Conservation (phyloP, 1,139 yeast species). For the Diutina rugosa region DNA sequence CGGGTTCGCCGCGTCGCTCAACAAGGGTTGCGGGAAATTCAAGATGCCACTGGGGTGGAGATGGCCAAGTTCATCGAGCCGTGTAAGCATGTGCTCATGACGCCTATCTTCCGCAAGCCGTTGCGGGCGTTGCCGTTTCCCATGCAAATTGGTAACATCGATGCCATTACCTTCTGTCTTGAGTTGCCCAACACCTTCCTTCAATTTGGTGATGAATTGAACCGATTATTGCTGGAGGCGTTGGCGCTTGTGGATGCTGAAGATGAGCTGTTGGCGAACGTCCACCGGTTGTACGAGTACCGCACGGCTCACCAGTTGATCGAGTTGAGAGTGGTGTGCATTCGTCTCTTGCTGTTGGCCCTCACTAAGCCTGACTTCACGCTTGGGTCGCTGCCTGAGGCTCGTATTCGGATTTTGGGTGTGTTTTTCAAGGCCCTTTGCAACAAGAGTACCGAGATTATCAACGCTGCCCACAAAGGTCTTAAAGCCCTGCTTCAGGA, state of each 20-base stretch:
- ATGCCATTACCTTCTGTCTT: slow-evolving; percentile 85
- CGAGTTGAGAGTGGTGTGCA: slow-evolving; percentile 81
- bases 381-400: slow-evolving; percentile 66
- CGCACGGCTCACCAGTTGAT: slow-evolving; percentile 80
- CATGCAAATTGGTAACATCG: slow-evolving; percentile 97
- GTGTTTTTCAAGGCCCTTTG: slow-evolving; percentile 91
- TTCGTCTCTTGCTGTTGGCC: slow-evolving; percentile 71
- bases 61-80: slow-evolving; percentile 69
- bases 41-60: slow-evolving; percentile 58
- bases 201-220: slow-evolving; percentile 79
- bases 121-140: slow-evolving; percentile 93
- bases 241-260: slow-evolving; percentile 94
- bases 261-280: slow-evolving; percentile 85
- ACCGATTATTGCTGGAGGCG: slow-evolving; percentile 77
- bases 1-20: slow-evolving; percentile 78
- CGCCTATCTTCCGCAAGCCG: slow-evolving; percentile 96
- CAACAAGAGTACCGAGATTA: slow-evolving; percentile 74
- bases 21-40: slow-evolving; percentile 50
- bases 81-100: slow-evolving; percentile 67
- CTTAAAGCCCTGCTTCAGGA: slow-evolving; percentile 73
- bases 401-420: slow-evolving; percentile 76
- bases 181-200: slow-evolving; percentile 71
- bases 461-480: slow-evolving; percentile 89
- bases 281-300: slow-evolving; percentile 74
- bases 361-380: slow-evolving; percentile 71